Conservation (phyloP, 2,329 filamentous ascomycete species). For the Thelonectria discophora region DNA sequence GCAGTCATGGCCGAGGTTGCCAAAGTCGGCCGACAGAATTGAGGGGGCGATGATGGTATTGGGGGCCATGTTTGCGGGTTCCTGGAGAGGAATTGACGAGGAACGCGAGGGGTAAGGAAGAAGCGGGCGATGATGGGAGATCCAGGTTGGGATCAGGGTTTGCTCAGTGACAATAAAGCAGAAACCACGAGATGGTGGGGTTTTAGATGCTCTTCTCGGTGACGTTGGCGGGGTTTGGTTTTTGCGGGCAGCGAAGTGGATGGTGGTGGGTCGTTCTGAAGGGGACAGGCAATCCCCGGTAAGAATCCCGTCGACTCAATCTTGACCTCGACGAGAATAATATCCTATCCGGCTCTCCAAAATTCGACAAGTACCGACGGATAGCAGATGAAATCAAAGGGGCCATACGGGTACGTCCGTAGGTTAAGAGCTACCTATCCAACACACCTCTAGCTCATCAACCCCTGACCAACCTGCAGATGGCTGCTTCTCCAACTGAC, state of each 20-base stretch:
- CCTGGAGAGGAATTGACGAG: neutral
- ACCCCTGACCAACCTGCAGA: neutral
- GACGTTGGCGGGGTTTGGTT: conserved; percentile 38
- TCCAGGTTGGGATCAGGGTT: conserved; percentile 24
- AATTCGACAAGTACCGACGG: no score
- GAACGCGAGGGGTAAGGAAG: neutral
- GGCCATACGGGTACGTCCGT: no score
- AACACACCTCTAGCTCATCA: neutral
- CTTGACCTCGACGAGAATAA: no score
- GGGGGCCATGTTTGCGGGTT: conserved; percentile 75
- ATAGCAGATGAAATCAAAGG: no score
- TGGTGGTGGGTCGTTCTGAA: conserved; percentile 9
- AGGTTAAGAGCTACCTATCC: no score
- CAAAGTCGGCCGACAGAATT: conserved; percentile 98
- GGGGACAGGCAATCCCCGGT: conserved; percentile 5
- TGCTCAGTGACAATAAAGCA: conserved; percentile 15
- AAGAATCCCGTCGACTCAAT: conserved; percentile 15
- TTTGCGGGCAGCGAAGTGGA: conserved; percentile 7
- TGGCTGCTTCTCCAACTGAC: neutral
- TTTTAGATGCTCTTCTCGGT: conserved; percentile 20
- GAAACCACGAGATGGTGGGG: conserved; percentile 31
- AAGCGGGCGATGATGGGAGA: conserved; percentile 31
- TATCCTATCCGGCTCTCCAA: no score
- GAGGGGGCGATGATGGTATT: conserved; percentile 95
- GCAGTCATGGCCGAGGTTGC: conserved; percentile 85